Conservation (phyloP, 441 rosid genomes). For the Euphorbia schlechtendalii region DNA sequence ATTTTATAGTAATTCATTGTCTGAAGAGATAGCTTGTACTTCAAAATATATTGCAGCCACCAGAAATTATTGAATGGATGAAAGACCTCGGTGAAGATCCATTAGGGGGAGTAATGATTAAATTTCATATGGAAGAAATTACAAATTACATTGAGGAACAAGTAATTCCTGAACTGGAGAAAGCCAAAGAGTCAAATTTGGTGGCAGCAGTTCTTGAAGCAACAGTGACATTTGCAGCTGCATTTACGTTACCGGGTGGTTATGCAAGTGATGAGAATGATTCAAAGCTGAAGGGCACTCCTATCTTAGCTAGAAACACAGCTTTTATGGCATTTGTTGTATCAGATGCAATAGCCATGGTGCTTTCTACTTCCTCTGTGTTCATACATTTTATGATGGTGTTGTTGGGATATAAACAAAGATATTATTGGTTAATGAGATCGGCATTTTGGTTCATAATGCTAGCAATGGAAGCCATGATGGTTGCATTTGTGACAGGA, state of each 20-base stretch:
- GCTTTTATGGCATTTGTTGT: conserved; percentile 20
- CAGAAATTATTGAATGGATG: neutral
- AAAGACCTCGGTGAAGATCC: no score
- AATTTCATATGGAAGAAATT: neutral
- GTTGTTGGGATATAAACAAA: neutral
- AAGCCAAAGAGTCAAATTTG: conserved; percentile 9
- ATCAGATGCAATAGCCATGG: no score
- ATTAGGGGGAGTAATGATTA: neutral
- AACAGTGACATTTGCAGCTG: no score
- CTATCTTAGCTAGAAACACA: conserved; percentile 8
- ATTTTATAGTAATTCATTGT: neutral
- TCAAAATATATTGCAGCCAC: neutral
- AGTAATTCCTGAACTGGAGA: neutral
- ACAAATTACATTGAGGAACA: neutral
- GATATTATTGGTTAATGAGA: neutral
- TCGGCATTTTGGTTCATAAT: neutral
- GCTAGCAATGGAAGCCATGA: neutral
- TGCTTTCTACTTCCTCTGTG: no score
- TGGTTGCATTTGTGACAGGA: conserved; percentile 4
- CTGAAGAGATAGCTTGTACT: neutral
- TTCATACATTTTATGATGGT: conserved; percentile 6
- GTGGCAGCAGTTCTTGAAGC: conserved; percentile 18
- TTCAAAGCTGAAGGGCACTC: conserved; percentile 13
- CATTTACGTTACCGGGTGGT: conserved; percentile 26
- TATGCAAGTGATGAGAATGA: neutral